A percentile compares a stretch with the other conserved stretches of the same genome.
Conservation (phyloP, 179 eudicot genomes). For the Kewa caespitosa region DNA sequence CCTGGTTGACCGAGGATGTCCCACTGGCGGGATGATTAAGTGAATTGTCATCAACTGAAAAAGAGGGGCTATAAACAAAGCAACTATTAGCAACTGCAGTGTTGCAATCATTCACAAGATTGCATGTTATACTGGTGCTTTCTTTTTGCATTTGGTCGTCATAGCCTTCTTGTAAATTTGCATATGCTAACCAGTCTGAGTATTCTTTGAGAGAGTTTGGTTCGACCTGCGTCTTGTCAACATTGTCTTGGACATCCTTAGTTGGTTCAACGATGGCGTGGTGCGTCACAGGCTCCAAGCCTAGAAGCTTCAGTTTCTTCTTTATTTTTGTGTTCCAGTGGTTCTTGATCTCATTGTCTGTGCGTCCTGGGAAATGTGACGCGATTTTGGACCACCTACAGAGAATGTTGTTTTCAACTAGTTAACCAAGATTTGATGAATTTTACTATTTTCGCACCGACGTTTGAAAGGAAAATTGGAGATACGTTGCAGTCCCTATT, state of each 20-base stretch:
- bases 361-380: slow-evolving; percentile 68
- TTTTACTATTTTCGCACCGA: no score
- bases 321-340: no score
- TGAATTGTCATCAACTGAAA: slow-evolving; percentile 28
- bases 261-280: slow-evolving; percentile 31
- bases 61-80: slow-evolving; percentile 32
- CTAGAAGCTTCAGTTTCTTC: no score
- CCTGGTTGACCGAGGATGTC: slow-evolving; percentile 24
- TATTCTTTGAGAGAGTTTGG: neutral
- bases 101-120: no score
- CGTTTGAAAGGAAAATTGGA: no score
- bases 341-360: no score
- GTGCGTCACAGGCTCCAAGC: no score
- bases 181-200: neutral
- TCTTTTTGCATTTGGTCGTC: neutral
- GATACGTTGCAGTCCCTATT: no score
- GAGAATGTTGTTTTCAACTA: no score
- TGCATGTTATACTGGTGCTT: slow-evolving; percentile 4
- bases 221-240: no score
- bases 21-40: slow-evolving; percentile 29
- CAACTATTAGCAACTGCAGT: no score
- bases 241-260: slow-evolving; percentile 5
- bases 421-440: no score
- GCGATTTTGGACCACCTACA: slow-evolving; percentile 79
- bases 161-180: neutral